These are phyloP conservation scores for Backusella liffmaniae DNA, from an alignment of 192 early-diverging fungal species.

Conservation along the genomic window DNA sequence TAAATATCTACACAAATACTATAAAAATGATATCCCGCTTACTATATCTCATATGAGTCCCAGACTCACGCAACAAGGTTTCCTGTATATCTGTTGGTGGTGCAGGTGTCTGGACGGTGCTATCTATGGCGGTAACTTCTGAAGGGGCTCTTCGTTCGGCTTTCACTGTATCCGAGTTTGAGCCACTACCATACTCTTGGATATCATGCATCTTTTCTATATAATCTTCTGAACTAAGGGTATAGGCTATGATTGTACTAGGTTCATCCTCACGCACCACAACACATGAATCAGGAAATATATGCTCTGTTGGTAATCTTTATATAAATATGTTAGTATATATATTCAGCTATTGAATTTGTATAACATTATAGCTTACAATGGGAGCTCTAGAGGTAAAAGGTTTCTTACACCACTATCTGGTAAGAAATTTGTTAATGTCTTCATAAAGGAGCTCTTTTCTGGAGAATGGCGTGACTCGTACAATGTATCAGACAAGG, in stretches of 20 bases:
- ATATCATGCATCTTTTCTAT: conserved; percentile 59
- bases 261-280: conserved; percentile 92
- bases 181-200: conserved; percentile 25
- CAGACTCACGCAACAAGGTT: conserved; percentile 63
- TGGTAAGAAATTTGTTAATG: conserved; percentile 70
- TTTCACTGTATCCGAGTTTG: conserved; percentile 9
- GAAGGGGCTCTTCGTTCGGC: neutral
- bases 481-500: neutral
- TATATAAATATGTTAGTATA: neutral
- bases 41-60: conserved; percentile 77
- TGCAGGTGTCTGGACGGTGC: neutral
- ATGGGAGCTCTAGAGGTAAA: conserved; percentile 69
- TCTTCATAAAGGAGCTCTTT: conserved; percentile 71
- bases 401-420: conserved; percentile 65
- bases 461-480: conserved; percentile 29
- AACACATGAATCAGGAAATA: conserved; percentile 83
- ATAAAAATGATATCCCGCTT: conserved; percentile 24
- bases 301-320: conserved; percentile 75
- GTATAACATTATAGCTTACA: conserved; percentile 44
- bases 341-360: neutral
- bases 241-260: conserved; percentile 90
- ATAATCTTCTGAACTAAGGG: conserved; percentile 75
- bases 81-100: conserved; percentile 55
- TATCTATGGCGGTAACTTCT: neutral
- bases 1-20: neutral